Evolutionary conservation across 2,329 filamentous ascomycete genomes (phyloP), one percentile per base, ranked within the genome.

Genomic region (Pseudopithomyces maydicus): DNA sequence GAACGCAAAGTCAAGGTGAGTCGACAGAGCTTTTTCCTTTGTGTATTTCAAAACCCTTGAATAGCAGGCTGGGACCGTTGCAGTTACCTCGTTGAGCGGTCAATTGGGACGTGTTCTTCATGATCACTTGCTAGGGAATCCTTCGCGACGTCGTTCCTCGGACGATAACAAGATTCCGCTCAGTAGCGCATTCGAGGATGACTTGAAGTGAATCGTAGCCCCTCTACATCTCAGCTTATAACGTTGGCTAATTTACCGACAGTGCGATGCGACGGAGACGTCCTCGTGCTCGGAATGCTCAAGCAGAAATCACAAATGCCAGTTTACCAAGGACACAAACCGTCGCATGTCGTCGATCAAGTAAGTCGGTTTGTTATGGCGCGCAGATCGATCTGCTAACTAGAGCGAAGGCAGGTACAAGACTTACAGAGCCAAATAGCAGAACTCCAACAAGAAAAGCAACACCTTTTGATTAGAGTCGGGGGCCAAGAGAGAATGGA

Each of bases 291-390:
- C 95, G 1, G 95, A 99, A 78, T 99, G 95, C 79, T 95, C 92
- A 4, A 97, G 93, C 74, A 89, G 95, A 63, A 96, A 94, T 73
- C 94, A 98, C 63, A 96, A 96, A 76, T 99, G 95, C 73, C 94
- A 98, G 72, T 99, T 99, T 74, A 99, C 95, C 48, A 99, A 99
- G 79, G 95, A 99, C 78, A 99, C 95, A 12, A 99, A 99, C 75
- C 86, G 95, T 57, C 88, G 95, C 60, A 99, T 99, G 95, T 98
- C 95, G 17, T 98, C 94, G 1, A 98, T 98, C 79, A 99, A 98
- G 85, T 87, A 76, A 69, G 82, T 77, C 54, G 14, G 19, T 26
- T n/a, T n/a, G 15, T 42, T 12, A 22, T 7, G 8, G 17, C 35
- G 15, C 10, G 32, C 22, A 3, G 20, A 32, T 20, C 19, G 19